Base-by-base conservation (phyloP, 2,329 filamentous ascomycete genomes). In the Verticillium isaacii region DNA sequence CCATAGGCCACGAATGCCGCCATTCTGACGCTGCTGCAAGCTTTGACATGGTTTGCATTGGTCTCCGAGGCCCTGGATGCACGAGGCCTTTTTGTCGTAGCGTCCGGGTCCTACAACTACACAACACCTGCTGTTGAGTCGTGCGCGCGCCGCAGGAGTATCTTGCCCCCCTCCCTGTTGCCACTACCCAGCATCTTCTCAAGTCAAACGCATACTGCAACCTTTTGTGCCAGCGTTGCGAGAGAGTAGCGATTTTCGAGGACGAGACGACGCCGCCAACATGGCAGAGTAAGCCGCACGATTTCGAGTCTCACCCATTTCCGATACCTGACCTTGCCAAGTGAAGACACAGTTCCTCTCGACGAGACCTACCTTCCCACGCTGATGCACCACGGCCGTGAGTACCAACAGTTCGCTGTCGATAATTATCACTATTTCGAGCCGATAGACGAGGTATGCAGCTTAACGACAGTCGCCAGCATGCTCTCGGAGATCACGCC, bases 401-500 rank as follows among this genome's bases (percentile, higher is more conserved):
- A 82, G 56, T 92, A 86, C 71, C 89, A 92, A 66, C 82, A 82
- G 69, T 87, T 88, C 75, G 83, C 89, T 23, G 73, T 92, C 60
- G 81, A 87, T 34, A 85, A 89, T 66, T 79, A 78, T 39, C 82
- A 85, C 64, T 90, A 90, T 71, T 88, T 90, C 67, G 84, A 80
- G 56, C 90, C 90, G 9, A 79, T 90, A 62, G 90, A 92, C 70
- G 88, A 91, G 80, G 90, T 91, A 79, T 68, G 75, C 68, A 29
- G 39, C 39, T 37, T 58, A 32, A 23, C 15, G 34, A 19, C 32
- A 41, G 29, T 23, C 58, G 58, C n/a, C 59, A 29, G 59, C 32
- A 32, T 23, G 39, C 25, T 56, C 59, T 34, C 56, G 50, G 41
- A 65, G 41, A 65, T 63, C 59, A 67, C 36, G 57, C 58, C 62